Conservation (phyloP, 371 early-diverging fungal species). For the Mortierella sp. region DNA sequence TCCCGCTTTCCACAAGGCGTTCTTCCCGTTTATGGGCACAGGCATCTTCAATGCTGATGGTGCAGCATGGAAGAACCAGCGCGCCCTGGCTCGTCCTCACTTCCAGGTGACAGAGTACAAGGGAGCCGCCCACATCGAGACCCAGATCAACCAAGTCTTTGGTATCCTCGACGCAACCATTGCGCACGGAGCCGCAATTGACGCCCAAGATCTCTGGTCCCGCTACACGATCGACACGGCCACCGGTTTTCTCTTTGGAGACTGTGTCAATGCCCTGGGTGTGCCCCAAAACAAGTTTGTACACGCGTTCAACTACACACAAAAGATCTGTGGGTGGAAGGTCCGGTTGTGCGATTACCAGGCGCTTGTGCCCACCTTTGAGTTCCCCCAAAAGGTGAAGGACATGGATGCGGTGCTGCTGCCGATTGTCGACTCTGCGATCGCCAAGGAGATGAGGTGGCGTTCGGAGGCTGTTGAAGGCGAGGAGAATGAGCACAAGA, state of each 20-base stretch:
- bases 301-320: slow-evolving; percentile 54
- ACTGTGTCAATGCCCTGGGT: slow-evolving; percentile 47
- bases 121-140: slow-evolving; percentile 57
- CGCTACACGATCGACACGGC: slow-evolving; percentile 56
- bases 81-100: slow-evolving; percentile 56
- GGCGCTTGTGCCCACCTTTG: slow-evolving; percentile 20
- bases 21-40: slow-evolving; percentile 20
- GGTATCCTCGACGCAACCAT: slow-evolving; percentile 45
- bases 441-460: slow-evolving; percentile 37
- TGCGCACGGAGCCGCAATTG: slow-evolving; percentile 33
- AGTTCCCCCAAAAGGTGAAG: slow-evolving; percentile 53
- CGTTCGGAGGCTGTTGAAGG: slow-evolving; percentile 11
- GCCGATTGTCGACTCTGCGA: slow-evolving; percentile 52
- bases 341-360: slow-evolving; percentile 58
- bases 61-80: slow-evolving; percentile 57
- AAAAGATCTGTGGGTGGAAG: slow-evolving; percentile 56
- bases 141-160: slow-evolving; percentile 57
- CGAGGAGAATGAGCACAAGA: slow-evolving; percentile 31
- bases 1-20: slow-evolving; percentile 45
- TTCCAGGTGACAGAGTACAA: slow-evolving; percentile 58
- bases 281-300: slow-evolving; percentile 49
- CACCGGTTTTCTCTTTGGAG: slow-evolving; percentile 52
- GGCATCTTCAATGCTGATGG: slow-evolving; percentile 58
- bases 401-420: slow-evolving; percentile 52
- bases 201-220: slow-evolving; percentile 56